These are phyloP conservation scores for Phlegmacium glaucopus DNA, from an alignment of 768 basidiomycete genomes.

Conservation along the genomic window DNA sequence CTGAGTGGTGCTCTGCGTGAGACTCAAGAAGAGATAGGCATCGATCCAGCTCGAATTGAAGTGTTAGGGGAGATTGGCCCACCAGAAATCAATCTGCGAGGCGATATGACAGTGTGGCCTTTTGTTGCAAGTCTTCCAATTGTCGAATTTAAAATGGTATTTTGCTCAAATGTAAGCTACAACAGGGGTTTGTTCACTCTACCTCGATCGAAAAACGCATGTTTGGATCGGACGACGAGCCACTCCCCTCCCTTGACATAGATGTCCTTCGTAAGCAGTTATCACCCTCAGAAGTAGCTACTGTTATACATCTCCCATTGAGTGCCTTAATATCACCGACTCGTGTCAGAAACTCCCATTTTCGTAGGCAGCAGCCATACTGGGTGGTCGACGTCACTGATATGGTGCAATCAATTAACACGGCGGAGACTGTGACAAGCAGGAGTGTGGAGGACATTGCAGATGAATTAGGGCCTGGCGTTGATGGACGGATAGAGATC, in stretches of 20 bases:
- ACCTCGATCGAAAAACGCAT: slow-evolving; percentile 4
- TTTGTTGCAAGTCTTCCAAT: slow-evolving; percentile 55
- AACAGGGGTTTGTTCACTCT: slow-evolving; percentile 29
- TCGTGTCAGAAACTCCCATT: slow-evolving; percentile 49
- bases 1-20: slow-evolving; percentile 64
- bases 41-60: slow-evolving; percentile 57
- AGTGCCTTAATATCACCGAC: slow-evolving; percentile 41
- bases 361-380: slow-evolving; percentile 57
- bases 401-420: slow-evolving; percentile 30
- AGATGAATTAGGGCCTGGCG: slow-evolving; percentile 41
- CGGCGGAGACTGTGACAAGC: slow-evolving; percentile 24
- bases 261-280: slow-evolving; percentile 38
- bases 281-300: slow-evolving; percentile 63
- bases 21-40: slow-evolving; percentile 70
- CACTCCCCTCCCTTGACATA: slow-evolving; percentile 61
- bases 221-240: slow-evolving; percentile 31
- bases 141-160: neutral
- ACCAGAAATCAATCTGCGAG: slow-evolving; percentile 52
- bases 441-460: slow-evolving; percentile 29
- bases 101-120: slow-evolving; percentile 68
- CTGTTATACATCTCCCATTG: slow-evolving; percentile 71
- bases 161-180: slow-evolving; percentile 4
- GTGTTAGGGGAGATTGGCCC: slow-evolving; percentile 65
- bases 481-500: slow-evolving; percentile 55
- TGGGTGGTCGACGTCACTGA: slow-evolving; percentile 69